Percentiles rank a stretch among this genome's conserved stretches.
phyloP scores from a whole-genome alignment of 2,329 filamentous ascomycete species.

The Cercospora beticola region DNA sequence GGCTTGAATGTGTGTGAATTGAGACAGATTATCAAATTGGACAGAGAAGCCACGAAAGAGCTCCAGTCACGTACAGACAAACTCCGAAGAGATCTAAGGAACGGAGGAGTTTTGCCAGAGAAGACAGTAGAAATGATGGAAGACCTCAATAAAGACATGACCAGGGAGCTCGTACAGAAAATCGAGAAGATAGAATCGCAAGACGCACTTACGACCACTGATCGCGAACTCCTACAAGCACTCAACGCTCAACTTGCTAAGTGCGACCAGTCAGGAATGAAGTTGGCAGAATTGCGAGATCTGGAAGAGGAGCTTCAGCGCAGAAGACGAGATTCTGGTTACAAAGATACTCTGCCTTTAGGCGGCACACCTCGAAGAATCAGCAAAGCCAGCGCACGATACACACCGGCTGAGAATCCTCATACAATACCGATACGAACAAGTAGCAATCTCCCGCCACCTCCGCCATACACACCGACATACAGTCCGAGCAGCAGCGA shows the following conservation, averaged over 20 bases:
- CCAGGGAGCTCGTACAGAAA: constrained; percentile 25
- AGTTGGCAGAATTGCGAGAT: constrained; percentile 27
- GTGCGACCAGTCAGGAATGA: constrained; percentile 28
- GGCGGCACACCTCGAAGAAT: constrained; percentile 19
- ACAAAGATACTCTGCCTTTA: constrained; percentile 14
- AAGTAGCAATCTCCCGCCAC: constrained; percentile 3
- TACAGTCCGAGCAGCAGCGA: constrained; percentile 3
- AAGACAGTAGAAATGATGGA: constrained; percentile 23
- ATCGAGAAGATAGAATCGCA: constrained; percentile 30
- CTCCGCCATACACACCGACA: constrained; percentile 12
- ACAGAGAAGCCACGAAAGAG: constrained; percentile 26
- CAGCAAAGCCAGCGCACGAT: constrained; percentile 11
- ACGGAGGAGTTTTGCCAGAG: constrained; percentile 18
- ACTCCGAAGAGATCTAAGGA: constrained; percentile 21
- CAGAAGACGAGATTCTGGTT: constrained; percentile 8
- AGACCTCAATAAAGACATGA: constrained; percentile 27
- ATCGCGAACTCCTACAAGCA: constrained; percentile 30
- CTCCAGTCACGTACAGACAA: constrained; percentile 26
- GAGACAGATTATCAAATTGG: constrained; percentile 23
- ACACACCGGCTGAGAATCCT: constrained; percentile 10
- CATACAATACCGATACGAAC: neutral
- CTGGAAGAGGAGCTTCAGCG: constrained; percentile 21
- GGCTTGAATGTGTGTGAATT: constrained; percentile 24
- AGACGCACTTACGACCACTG: constrained; percentile 18
- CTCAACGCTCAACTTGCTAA: constrained; percentile 27